Evolutionary conservation across 73 alveolate species (phyloP).

Genomic region (Tetrahymena thermophila): DNA sequence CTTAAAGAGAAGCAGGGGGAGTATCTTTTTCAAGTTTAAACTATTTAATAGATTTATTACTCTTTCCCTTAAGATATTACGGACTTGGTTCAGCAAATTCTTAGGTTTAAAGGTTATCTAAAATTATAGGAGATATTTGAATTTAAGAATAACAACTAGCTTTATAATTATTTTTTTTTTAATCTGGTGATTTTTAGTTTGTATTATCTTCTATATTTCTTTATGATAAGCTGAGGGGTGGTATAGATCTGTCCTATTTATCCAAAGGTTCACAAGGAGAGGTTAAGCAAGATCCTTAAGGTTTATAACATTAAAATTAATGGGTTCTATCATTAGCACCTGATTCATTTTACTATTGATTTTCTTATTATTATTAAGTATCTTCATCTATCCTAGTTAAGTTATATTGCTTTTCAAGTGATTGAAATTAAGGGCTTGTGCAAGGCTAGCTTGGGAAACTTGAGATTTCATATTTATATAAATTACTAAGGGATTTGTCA

Average conservation of each 20-base stretch:
- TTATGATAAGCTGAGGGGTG: background rate
- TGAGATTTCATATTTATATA: background rate
- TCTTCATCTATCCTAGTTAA: background rate
- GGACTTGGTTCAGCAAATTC: background rate
- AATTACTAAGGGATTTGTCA: background rate
- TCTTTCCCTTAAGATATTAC: background rate
- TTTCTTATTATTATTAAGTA: background rate
- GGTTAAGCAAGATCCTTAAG: background rate
- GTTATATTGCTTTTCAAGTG: background rate
- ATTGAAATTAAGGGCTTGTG: background rate
- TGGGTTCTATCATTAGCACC: background rate
- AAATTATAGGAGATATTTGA: background rate
- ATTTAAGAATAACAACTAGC: background rate
- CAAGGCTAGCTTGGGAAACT: background rate
- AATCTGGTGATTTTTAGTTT: background rate
- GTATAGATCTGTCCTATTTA: background rate
- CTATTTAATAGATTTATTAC: background rate
- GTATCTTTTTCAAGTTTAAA: background rate
- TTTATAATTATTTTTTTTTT: background rate
- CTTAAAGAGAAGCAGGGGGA: background rate
- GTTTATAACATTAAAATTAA: background rate
- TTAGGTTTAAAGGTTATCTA: background rate
- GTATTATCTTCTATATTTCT: background rate
- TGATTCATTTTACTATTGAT: background rate
- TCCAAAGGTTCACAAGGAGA: background rate